phyloP scores from a whole-genome alignment of 2,329 filamentous ascomycete genomes.

The Sphaerostilbella broomeana region DNA sequence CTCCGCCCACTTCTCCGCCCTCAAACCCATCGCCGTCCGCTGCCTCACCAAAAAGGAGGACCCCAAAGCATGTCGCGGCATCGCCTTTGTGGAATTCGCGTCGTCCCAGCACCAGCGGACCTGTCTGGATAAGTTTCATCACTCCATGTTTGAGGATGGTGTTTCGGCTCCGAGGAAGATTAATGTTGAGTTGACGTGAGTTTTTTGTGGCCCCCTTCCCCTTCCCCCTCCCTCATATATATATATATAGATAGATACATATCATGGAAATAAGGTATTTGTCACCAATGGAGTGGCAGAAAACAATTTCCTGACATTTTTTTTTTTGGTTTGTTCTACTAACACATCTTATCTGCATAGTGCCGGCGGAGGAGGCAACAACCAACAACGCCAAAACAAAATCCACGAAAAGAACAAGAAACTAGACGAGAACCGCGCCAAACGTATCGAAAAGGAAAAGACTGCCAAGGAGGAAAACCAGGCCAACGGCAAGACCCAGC shows the following conservation, averaged over 20 bases:
- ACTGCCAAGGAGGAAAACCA: slow-evolving; percentile 26
- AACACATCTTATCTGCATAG: slow-evolving; percentile 33
- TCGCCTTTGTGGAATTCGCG: slow-evolving; percentile 85
- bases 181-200: slow-evolving; percentile 85
- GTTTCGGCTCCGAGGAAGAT: slow-evolving; percentile 60
- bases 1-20: slow-evolving; percentile 67
- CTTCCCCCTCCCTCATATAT: not conserved
- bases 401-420: slow-evolving; percentile 82
- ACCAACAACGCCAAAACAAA: slow-evolving; percentile 62
- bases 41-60: slow-evolving; percentile 62
- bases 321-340: slow-evolving; percentile 1
- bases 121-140: slow-evolving; percentile 84
- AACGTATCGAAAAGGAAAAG: slow-evolving; percentile 43
- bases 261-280: no score
- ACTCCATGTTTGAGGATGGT: slow-evolving; percentile 64
- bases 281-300: no score
- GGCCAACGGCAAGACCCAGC: slow-evolving; percentile 17
- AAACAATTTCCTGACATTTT: no score
- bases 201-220: slow-evolving; percentile 17
- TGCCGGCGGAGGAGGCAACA: slow-evolving; percentile 80
- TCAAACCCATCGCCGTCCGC: slow-evolving; percentile 47
- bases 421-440: slow-evolving; percentile 59
- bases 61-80: slow-evolving; percentile 59
- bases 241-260: not conserved
- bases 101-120: slow-evolving; percentile 87